Conservation (phyloP, 108 stramenopile species). For the Asterionellopsis glacialis region DNA sequence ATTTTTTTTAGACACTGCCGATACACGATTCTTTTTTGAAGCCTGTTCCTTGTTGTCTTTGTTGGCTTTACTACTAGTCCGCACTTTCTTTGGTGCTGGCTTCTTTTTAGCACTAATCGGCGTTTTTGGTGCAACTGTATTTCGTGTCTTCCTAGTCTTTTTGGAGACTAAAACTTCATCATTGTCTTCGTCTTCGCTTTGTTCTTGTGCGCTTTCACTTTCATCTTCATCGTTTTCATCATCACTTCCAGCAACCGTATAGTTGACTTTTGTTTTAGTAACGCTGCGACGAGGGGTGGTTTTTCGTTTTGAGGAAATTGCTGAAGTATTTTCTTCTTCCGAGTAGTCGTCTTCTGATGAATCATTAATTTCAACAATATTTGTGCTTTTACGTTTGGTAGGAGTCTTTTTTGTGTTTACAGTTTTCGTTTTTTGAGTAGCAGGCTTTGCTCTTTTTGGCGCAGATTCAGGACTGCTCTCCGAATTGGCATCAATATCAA, state of each 20-base stretch:
- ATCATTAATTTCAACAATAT: too few relatives aligned
- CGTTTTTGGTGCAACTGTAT: neutral
- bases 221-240: slow-evolving; percentile 12
- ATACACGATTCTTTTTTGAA: neutral
- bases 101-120: neutral
- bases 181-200: neutral
- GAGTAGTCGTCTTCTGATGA: too few relatives aligned
- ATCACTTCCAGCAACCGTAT: slow-evolving; percentile 6
- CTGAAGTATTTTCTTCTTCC: too few relatives aligned
- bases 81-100: slow-evolving; percentile 2
- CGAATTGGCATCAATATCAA: too few relatives aligned
- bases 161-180: neutral
- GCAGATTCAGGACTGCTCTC: too few relatives aligned
- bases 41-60: neutral
- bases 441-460: too few relatives aligned
- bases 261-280: slow-evolving; percentile 2
- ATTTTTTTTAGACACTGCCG: neutral
- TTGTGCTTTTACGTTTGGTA: too few relatives aligned
- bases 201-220: neutral
- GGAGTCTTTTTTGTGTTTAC: too few relatives aligned
- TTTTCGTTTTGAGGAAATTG: too few relatives aligned
- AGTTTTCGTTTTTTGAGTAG: too few relatives aligned
- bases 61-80: neutral
- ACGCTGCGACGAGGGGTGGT: too few relatives aligned
- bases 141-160: neutral